Evolutionary conservation across 257 asterid genomes (phyloP).

Genomic region (Rehmannia glutinosa): DNA sequence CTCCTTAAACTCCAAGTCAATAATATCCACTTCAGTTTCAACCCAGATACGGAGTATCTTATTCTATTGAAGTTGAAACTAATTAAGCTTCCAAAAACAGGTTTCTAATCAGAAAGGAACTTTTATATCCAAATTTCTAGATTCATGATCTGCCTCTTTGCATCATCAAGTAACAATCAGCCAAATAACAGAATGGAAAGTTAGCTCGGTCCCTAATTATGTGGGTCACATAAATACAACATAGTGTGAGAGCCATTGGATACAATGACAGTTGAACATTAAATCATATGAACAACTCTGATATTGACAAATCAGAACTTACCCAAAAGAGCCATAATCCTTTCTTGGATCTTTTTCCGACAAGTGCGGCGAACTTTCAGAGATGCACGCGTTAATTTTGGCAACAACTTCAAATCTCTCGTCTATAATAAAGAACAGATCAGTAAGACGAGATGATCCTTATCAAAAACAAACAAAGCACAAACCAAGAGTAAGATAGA

Average conservation of each 20-base stretch:
- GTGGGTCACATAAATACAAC: neutral
- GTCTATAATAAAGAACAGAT: conserved; percentile 49
- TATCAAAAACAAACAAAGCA: neutral
- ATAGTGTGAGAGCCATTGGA: neutral
- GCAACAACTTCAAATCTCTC: conserved; percentile 71
- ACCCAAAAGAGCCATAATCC: conserved; percentile 72
- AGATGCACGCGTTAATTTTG: conserved; percentile 43
- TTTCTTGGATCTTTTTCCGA: conserved; percentile 82
- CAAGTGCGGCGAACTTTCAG: conserved; percentile 61
- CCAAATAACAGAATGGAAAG: neutral
- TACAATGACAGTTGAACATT: neutral
- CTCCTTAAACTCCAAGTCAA: neutral
- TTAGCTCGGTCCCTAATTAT: neutral
- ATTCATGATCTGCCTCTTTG: neutral
- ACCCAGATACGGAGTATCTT: neutral
- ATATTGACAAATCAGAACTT: conserved; percentile 15
- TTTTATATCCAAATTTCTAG: neutral
- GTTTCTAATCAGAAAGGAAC: neutral
- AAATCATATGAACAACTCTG: neutral
- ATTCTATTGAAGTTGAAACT: neutral
- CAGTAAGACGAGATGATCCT: conserved; percentile 5
- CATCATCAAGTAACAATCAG: neutral
- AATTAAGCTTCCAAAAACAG: neutral
- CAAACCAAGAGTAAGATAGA: neutral
- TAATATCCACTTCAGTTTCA: neutral